Percentiles rank a stretch among this genome's conserved stretches.
These are phyloP conservation scores for Cercospora sp. DNA, from an alignment of 2,329 filamentous ascomycete species.

Conservation along the genomic window DNA sequence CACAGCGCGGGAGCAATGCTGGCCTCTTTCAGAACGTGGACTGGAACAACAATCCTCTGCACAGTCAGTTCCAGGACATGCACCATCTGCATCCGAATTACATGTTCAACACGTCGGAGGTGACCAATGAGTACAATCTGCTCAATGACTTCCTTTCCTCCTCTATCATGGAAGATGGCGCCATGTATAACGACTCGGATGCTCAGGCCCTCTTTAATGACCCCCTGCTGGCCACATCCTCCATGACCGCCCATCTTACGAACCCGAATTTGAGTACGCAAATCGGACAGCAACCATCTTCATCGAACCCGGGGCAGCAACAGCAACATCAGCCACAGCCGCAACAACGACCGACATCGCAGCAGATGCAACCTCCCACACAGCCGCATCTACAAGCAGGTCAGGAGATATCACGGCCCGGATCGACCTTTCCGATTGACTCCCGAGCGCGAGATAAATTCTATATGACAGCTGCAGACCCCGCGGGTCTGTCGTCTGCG, in stretches of 20 bases:
- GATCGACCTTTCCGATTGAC: conserved; percentile 65
- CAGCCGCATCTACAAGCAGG: conserved; percentile 43
- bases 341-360: neutral
- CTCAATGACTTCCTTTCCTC: conserved; percentile 95
- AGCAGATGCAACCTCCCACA: conserved; percentile 11
- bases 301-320: neutral
- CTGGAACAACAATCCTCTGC: conserved; percentile 73
- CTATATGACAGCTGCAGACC: conserved; percentile 95
- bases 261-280: conserved; percentile 45
- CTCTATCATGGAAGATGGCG: conserved; percentile 74
- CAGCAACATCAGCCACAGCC: neutral
- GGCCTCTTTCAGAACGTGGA: conserved; percentile 49
- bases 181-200: conserved; percentile 47
- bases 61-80: conserved; percentile 90
- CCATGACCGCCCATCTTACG: conserved; percentile 45
- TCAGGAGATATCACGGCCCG: conserved; percentile 62
- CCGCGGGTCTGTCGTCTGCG: conserved; percentile 79
- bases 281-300: conserved; percentile 3
- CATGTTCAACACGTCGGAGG: conserved; percentile 91
- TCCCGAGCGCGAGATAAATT: conserved; percentile 75
- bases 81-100: conserved; percentile 90
- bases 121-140: conserved; percentile 94
- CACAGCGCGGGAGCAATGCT: conserved; percentile 39
- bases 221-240: conserved; percentile 51
- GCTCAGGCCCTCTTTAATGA: conserved; percentile 60